These are phyloP conservation scores for Microbotryum lychnidis-dioicae DNA, from an alignment of 1,284 basidiomycete species.

Conservation along the genomic window DNA sequence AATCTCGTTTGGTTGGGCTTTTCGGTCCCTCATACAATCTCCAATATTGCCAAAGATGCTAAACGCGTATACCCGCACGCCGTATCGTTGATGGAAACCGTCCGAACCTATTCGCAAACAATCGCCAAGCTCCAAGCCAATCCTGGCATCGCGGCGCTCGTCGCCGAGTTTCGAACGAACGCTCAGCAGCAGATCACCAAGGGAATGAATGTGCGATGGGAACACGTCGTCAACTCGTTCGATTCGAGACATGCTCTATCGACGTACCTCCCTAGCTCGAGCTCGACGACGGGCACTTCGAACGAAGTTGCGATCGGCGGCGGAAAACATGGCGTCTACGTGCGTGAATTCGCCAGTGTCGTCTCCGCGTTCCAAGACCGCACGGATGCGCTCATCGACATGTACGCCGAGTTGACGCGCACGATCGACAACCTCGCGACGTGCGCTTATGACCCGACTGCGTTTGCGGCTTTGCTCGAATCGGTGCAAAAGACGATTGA, in stretches of 20 bases:
- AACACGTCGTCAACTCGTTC: slow-evolving; percentile 88
- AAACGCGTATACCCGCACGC: slow-evolving; percentile 97
- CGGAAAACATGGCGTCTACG: slow-evolving; percentile 82
- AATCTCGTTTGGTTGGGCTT: slow-evolving; percentile 93
- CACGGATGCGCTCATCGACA: slow-evolving; percentile 82
- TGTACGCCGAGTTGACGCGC: slow-evolving; percentile 75
- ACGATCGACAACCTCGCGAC: slow-evolving; percentile 78
- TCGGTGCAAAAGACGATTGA: slow-evolving; percentile 91
- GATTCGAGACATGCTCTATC: slow-evolving; percentile 49
- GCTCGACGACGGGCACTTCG: slow-evolving; percentile 45
- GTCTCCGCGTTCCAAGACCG: slow-evolving; percentile 82
- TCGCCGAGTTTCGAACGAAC: slow-evolving; percentile 84
- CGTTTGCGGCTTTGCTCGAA: slow-evolving; percentile 66
- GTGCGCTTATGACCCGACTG: slow-evolving; percentile 73
- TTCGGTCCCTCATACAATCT: slow-evolving; percentile 86
- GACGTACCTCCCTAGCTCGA: slow-evolving; percentile 31
- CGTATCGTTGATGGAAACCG: slow-evolving; percentile 96
- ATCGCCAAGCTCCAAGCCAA: slow-evolving; percentile 79
- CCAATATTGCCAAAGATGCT: slow-evolving; percentile 94
- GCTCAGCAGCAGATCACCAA: slow-evolving; percentile 80
- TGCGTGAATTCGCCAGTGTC: slow-evolving; percentile 86
- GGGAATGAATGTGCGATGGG: slow-evolving; percentile 94
- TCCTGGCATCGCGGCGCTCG: slow-evolving; percentile 82
- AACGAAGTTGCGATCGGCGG: slow-evolving; percentile 42
- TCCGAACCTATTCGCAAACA: slow-evolving; percentile 91